phyloP scores from a whole-genome alignment of 164 flowering plant genomes.

The Tetracentron sinense region DNA sequence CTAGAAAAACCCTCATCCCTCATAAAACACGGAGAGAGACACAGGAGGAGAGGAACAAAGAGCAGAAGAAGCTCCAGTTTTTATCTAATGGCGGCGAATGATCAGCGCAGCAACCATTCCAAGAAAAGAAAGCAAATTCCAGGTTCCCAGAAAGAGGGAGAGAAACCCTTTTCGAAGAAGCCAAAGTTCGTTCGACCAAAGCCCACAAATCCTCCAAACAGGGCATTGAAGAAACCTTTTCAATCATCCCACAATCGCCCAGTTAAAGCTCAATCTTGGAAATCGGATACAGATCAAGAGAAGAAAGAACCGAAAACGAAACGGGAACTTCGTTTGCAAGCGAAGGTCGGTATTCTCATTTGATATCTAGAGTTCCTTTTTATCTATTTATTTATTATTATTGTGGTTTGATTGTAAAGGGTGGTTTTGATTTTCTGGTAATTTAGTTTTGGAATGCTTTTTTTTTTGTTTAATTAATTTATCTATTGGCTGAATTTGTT shows the following conservation, averaged over 20 bases:
- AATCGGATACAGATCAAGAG: constrained; percentile 15
- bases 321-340: constrained; percentile 44
- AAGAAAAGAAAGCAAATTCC: constrained; percentile 44
- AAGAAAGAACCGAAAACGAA: constrained; percentile 33
- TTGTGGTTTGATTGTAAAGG: no score
- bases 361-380: neutral
- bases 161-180: constrained; percentile 30
- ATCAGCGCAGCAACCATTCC: constrained; percentile 14
- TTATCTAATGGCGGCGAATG: constrained; percentile 60
- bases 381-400: neutral
- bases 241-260: constrained; percentile 22
- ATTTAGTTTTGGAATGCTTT: no score
- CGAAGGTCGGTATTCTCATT: constrained; percentile 45
- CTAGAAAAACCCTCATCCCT: no score
- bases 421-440: no score
- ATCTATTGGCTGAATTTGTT: no score
- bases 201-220: constrained; percentile 12
- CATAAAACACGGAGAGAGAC: no score
- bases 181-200: constrained; percentile 29
- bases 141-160: constrained; percentile 5
- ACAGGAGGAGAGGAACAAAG: no score
- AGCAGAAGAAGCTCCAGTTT: neutral
- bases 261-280: constrained; percentile 15
- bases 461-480: no score
- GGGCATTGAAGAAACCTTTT: constrained; percentile 25